Base-by-base conservation (phyloP, 2,329 filamentous ascomycete species). In the Colletotrichum spaethianum region DNA sequence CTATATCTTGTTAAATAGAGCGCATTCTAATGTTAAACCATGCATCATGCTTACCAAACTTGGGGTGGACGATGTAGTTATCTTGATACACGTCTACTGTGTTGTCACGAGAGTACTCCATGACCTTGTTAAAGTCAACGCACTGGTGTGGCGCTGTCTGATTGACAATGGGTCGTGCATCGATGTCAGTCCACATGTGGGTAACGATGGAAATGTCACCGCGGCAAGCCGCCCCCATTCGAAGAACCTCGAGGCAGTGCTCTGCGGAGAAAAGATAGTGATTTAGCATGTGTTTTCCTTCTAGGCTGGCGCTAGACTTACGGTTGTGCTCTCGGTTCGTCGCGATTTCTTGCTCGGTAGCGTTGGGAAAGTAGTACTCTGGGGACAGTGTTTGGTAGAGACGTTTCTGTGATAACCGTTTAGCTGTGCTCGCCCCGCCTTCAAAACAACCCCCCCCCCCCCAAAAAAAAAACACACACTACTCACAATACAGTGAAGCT, bases 181-280 rank as follows among this genome's bases (percentile, higher is more conserved):
- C 67, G 26, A 71, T 67, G 38, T 73, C 70, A n/a, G 67, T 67
- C 70, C 70, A 73, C 70, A 73, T 73, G 40, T 73, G 70, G 5
- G 70, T 73, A 40, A 73, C 71, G 50, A 73, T 73, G 38, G 70
- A 73, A 33, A 73, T 53, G 20, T 73, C 70, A 9, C 70, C 70
- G 8, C 70, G 70, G 26, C 70, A 73, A 1, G 67, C 48, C n/a
- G 70, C 66, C 28, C 70, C 70, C 70, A 73, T 73, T 8, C 70
- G 53, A n/a, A 73, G 46, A 0, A 73, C 70, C 38, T 73, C 70
- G 9, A 73, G n/a, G 23, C 70, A 73, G n/a, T 73, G 70, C 23
- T 73, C 63, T 66, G 18, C 18, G 5, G 2, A 18, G 4, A 16
- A 9, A 18, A 2, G 4, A 18, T 23, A 28, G 7, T 33, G 2